Evolutionary conservation across 2,329 filamentous ascomycete genomes (phyloP), one percentile per base, ranked within the genome.

Genomic region (Clonostachys chloroleuca): DNA sequence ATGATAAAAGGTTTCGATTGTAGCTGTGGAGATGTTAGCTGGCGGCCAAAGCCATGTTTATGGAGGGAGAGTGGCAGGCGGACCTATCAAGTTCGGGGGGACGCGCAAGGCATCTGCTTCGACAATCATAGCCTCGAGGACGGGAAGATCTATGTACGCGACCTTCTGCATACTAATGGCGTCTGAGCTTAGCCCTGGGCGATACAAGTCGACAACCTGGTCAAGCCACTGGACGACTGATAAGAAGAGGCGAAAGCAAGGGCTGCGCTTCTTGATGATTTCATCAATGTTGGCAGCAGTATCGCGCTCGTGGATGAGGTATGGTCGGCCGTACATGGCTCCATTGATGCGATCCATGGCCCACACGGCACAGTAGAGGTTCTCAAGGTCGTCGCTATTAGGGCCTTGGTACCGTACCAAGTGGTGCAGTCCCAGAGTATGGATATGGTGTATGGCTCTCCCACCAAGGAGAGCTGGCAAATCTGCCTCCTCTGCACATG

Each of bases 1-100:
- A 54, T 85, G 80, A 54, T 86, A 86, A 14, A 86, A 74, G 1
- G 78, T 74, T 53, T 85, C 81, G 7, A 85, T 70, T 0, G 81
- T 83, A 8, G 73, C 80, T 81, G 36, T 6, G 6, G 4, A 14
- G 18, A 30, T 30, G 20, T 2, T 30, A n/a, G 47, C 67, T 42
- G 66, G 59, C 12, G 41, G 7, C 12, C 13, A 9, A 24, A 30
- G 24, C 9, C 8, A 30, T 30, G 24, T 8, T 30, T 30, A 30
- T 7, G 35, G 42, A 42, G 33, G 44, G 34, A 6, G 2, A 30
- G 24, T 40, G 16, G 18, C 3, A 3, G 1, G 60, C 69, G 51
- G 51, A 80, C 77, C 75, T 10, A 82, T 68, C 9, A 78, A 63
- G 18, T 65, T 67, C 1, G 73, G 72, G 1, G 77, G 64, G 6